These are phyloP conservation scores for Saksenaea oblongispora DNA, from an alignment of 371 early-diverging fungal species.

Conservation along the genomic window DNA sequence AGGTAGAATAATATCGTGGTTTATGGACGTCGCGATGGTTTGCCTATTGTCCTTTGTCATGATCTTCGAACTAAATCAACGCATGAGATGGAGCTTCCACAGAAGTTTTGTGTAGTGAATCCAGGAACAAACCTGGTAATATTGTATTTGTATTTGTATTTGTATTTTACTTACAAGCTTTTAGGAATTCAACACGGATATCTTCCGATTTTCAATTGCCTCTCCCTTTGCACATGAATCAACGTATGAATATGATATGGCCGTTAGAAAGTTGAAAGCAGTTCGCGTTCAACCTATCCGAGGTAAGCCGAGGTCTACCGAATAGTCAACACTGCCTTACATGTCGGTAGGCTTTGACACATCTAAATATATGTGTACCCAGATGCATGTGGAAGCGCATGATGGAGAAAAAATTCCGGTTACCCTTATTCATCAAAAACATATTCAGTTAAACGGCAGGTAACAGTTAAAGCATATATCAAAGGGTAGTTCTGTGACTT, in stretches of 20 bases:
- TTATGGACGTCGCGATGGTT: constrained; percentile 62
- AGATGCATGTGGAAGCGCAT: constrained; percentile 50
- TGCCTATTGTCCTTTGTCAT: constrained; percentile 60
- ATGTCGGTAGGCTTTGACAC: constrained; percentile 48
- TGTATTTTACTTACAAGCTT: background rate
- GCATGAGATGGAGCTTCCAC: constrained; percentile 60
- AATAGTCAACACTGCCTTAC: background rate
- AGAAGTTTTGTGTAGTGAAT: constrained; percentile 59
- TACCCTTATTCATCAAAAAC: constrained; percentile 66
- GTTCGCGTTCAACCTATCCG: constrained; percentile 53
- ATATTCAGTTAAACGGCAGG: constrained; percentile 50
- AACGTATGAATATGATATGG: constrained; percentile 73
- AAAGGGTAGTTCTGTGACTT: background rate
- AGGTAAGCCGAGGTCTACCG: constrained; percentile 31
- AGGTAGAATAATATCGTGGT: constrained; percentile 59
- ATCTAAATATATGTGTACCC: constrained; percentile 51
- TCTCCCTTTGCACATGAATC: constrained; percentile 74
- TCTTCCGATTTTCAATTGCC: constrained; percentile 64
- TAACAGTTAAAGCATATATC: constrained; percentile 7
- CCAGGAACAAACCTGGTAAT: constrained; percentile 68
- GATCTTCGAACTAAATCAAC: constrained; percentile 42
- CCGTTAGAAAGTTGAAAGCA: constrained; percentile 38
- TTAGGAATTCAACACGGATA: constrained; percentile 68
- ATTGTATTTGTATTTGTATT: background rate
- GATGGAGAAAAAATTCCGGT: constrained; percentile 63